phyloP scores from a whole-genome alignment of 176 grass and related monocot species.

The Oryza glumipatula region DNA sequence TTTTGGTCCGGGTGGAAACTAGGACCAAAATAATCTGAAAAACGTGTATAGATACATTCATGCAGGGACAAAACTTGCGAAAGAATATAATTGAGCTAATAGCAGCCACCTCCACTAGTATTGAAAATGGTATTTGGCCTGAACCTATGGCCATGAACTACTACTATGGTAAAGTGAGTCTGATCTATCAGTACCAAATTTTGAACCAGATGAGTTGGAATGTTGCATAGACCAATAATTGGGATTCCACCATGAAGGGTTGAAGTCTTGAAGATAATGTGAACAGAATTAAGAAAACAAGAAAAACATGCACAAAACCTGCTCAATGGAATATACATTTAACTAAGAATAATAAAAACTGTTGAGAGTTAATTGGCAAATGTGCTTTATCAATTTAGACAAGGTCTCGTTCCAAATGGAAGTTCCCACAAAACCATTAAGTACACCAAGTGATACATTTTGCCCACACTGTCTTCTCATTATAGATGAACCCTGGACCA shows the following conservation, averaged over 20 bases:
- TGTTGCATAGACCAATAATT: constrained; percentile 30
- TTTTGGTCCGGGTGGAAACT: constrained; percentile 17
- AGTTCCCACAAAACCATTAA: background rate
- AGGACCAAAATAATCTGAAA: constrained; percentile 28
- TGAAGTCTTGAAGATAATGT: background rate
- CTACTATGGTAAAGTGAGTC: constrained; percentile 17
- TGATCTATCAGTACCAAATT: background rate
- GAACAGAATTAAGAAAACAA: background rate
- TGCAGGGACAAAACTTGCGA: constrained; percentile 32
- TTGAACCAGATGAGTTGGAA: background rate
- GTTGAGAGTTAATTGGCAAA: too few relatives aligned
- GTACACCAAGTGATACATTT: background rate
- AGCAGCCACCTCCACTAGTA: constrained; percentile 42
- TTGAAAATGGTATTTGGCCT: constrained; percentile 44
- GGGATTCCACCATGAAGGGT: background rate
- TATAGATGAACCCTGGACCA: background rate
- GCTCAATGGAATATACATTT: background rate
- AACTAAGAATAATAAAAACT: background rate
- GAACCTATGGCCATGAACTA: constrained; percentile 2
- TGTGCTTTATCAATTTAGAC: background rate
- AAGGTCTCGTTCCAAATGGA: background rate
- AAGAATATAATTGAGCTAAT: constrained; percentile 33
- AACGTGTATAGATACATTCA: constrained; percentile 15
- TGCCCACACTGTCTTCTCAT: background rate
- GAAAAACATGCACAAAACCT: background rate